phyloP scores from a whole-genome alignment of 805 yeast genomes.

The Metschnikowia shivogae region DNA sequence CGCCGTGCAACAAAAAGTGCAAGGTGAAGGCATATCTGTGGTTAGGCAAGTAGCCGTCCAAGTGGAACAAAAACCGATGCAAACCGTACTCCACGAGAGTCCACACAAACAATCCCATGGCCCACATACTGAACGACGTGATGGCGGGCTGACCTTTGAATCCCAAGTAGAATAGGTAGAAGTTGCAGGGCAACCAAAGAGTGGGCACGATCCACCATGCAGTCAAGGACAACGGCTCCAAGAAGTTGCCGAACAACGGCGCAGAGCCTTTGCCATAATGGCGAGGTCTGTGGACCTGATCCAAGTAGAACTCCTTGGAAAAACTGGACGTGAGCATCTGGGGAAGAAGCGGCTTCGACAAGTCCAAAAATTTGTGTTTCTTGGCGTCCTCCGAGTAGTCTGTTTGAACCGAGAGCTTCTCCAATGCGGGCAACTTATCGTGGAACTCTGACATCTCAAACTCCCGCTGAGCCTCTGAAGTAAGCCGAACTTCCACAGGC shows the following conservation, averaged over 20 bases:
- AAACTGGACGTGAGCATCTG: conserved; percentile 78
- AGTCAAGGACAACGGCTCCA: conserved; percentile 87
- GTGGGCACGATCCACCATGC: conserved; percentile 93
- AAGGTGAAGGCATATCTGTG: conserved; percentile 67
- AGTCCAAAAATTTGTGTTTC: conserved; percentile 82
- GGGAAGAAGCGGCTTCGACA: conserved; percentile 71
- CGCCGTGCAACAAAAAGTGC: conserved; percentile 91
- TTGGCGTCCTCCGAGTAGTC: conserved; percentile 67
- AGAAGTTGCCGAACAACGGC: conserved; percentile 87
- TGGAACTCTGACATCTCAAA: conserved; percentile 39
- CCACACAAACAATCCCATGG: conserved; percentile 87
- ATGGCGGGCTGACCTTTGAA: conserved; percentile 43
- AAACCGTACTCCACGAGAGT: conserved; percentile 82
- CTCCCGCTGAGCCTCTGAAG: conserved; percentile 15
- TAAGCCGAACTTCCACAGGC: conserved; percentile 54
- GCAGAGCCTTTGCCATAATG: conserved; percentile 98
- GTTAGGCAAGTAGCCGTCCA: conserved; percentile 84
- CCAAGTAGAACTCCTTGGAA: conserved; percentile 84
- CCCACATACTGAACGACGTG: conserved; percentile 56
- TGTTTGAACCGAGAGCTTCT: conserved; percentile 70
- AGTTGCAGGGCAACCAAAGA: conserved; percentile 81
- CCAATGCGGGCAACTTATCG: conserved; percentile 69
- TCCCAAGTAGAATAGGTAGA: conserved; percentile 59
- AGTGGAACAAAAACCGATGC: conserved; percentile 91
- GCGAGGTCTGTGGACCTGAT: conserved; percentile 96